Evolutionary conservation across 768 basidiomycete species (phyloP), one percentile per base, ranked within the genome.

Genomic region (Boletus rex-veris): DNA sequence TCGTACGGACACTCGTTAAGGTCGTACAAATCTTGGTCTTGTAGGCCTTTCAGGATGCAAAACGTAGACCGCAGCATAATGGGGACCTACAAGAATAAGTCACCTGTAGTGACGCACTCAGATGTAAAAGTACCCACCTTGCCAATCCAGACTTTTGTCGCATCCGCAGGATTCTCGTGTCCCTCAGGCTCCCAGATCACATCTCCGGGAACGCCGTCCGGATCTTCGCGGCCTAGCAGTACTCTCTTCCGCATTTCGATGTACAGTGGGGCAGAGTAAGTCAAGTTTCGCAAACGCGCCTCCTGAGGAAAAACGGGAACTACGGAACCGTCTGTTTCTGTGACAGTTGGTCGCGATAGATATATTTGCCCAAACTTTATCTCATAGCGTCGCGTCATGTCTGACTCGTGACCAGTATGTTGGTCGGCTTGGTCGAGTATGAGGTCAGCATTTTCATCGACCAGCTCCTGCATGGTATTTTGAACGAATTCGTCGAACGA

Each of bases 401-500:
- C 81, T 56, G 84, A 80, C 41, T 87, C 83, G 59, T 90, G 87
- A 6, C 96, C 96, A 9, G 94, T 90, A 69, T 97, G 93, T 72
- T 99, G 97, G 70, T 92, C 88, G 48, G 89, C 89, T 73, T 98
- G 97, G 74, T 98, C 96, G 45, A 99, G 77, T 59, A 96, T 94
- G 65, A 99, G 83, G 64, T 92, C 92, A n/a, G 87, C 75, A 59
- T 92, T 92, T 74, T 99, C 97, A 69, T 98, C 97, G 19, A 99
- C 95, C 24, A 99, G 80, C 70, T 98, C 97, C 73, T 98, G 96
- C 94, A 99, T 97, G 14, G 94, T 98, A 63, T 98, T 98, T 68
- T 98, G 93, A 33, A 99, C 92, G 65, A 98, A 99, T 74, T 98
- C 96, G 69, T 99, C 94, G 73, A 96, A 99, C 11, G 92, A 95